Evolutionary conservation across 2,329 filamentous ascomycete genomes (phyloP), one percentile per base, ranked within the genome.

Genomic region (Ceratocystis diversiconidia): DNA sequence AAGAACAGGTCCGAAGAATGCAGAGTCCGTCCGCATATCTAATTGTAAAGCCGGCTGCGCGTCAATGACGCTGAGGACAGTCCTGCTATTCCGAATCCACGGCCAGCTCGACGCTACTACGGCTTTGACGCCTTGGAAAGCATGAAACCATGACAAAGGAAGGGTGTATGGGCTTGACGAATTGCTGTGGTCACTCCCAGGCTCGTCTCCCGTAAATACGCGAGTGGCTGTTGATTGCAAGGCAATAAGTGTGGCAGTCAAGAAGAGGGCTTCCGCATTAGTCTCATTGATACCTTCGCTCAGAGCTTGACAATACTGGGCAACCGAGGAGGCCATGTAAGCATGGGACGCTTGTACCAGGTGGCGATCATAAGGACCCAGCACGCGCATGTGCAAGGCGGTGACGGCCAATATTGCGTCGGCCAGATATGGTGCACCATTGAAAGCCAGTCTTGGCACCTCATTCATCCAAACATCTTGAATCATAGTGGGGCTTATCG

Each of bases 61-160:
- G 70, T 85, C 82, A 68, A 87, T 85, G 62, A 87, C 84, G 5
- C 80, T 79, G 30, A 82, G 78, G 48, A 85, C 82, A 15, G 81
- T 78, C 1, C 77, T 75, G 69, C 82, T 85, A 67, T 78, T 77
- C 2, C 83, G 78, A 60, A 87, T 78, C 79, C 81, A 86, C 66
- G 80, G 81, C 84, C 84, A 87, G 15, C 83, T 85, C 2, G 80
- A 79, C 22, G 84, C 81, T 0, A 86, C 84, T 43, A 87, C 78
- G 1, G 84, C 81, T 72, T 86, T 87, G 69, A 87, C 82, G 10
- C 84, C 84, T 70, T 86, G 84, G 70, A 85, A 86, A 3, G 84
- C 81, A 71, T 86, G 84, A 68, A 87, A 86, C 83, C 83, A 86
- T 2, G 82, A 79, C 55, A 86, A 73, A 0, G 84, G 84, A n/a